Percentiles rank a stretch among this genome's conserved stretches.
These are phyloP conservation scores for Pseudozyma hubeiensis DNA, from an alignment of 1,284 basidiomycete species.

Conservation along the genomic window DNA sequence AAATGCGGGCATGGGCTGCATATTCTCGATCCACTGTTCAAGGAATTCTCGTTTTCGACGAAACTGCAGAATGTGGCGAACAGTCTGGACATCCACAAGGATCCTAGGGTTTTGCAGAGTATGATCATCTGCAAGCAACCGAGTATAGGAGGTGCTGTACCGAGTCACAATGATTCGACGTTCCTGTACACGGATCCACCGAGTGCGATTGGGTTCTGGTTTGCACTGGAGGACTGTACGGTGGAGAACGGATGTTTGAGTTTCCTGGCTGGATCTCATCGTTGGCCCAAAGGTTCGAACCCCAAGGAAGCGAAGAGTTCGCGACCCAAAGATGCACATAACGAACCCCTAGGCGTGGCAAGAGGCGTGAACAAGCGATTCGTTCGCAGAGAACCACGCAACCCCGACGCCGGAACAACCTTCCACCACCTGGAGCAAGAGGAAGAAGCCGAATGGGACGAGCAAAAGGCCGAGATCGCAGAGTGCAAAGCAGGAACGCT, in stretches of 20 bases:
- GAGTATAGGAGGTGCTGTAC: slow-evolving; percentile 63
- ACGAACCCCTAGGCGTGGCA: slow-evolving; percentile 26
- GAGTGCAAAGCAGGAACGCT: slow-evolving; percentile 57
- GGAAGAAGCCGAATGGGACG: slow-evolving; percentile 53
- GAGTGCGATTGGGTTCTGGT: slow-evolving; percentile 92
- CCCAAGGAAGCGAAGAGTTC: background rate
- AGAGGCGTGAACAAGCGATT: slow-evolving; percentile 60
- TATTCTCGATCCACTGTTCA: slow-evolving; percentile 82
- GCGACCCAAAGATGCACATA: slow-evolving; percentile 9
- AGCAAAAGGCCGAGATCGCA: slow-evolving; percentile 29
- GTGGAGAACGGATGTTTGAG: slow-evolving; percentile 53
- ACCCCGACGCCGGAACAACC: slow-evolving; percentile 42
- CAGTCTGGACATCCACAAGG: slow-evolving; percentile 44
- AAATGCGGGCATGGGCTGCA: slow-evolving; percentile 74
- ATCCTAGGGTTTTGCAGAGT: slow-evolving; percentile 80
- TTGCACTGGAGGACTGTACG: slow-evolving; percentile 80
- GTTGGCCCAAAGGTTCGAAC: slow-evolving; percentile 8
- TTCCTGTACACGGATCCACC: slow-evolving; percentile 87
- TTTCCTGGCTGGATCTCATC: slow-evolving; percentile 58
- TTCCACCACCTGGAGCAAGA: slow-evolving; percentile 29
- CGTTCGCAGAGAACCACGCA: slow-evolving; percentile 32
- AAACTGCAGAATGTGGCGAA: slow-evolving; percentile 44
- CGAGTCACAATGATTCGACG: slow-evolving; percentile 73
- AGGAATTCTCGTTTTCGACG: slow-evolving; percentile 40
- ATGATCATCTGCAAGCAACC: slow-evolving; percentile 77